A percentile compares a stretch with the other conserved stretches of the same genome.
Conservation (phyloP, 2,329 filamentous ascomycete genomes). For the Aspergillus texensis region DNA sequence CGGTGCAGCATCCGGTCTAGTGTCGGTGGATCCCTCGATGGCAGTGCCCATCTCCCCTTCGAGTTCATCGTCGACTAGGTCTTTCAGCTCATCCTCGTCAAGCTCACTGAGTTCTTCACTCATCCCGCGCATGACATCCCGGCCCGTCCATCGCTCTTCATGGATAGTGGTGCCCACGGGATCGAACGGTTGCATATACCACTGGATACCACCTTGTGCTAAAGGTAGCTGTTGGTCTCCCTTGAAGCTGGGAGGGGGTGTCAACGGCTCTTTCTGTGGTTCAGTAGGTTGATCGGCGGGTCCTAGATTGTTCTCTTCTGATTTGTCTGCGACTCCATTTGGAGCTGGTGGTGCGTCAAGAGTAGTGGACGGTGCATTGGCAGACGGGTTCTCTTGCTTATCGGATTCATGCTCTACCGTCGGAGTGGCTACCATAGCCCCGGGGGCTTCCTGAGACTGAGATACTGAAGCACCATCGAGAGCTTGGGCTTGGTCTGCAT, state of each 20-base stretch:
- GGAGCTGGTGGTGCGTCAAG: constrained; percentile 23
- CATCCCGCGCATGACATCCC: constrained; percentile 70
- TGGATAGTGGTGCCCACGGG: constrained; percentile 77
- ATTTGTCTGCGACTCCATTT: constrained; percentile 34
- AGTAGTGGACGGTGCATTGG: constrained; percentile 41
- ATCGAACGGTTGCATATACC: constrained; percentile 83
- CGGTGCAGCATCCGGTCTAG: constrained; percentile 17
- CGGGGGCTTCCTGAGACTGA: constrained; percentile 7
- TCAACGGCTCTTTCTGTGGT: constrained; percentile 35
- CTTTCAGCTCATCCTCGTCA: constrained; percentile 85
- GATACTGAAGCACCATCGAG: constrained; percentile 11
- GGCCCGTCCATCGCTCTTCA: constrained; percentile 72
- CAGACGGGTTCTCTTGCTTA: constrained; percentile 19
- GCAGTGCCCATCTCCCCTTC: constrained; percentile 19
- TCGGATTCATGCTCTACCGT: constrained; percentile 17
- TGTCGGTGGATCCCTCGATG: constrained; percentile 14
- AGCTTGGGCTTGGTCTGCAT: constrained; percentile 15
- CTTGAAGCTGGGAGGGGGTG: constrained; percentile 44
- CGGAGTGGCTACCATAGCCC: constrained; percentile 4
- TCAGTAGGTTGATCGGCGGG: constrained; percentile 49
- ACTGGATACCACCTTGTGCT: constrained; percentile 76
- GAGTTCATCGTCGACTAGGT: constrained; percentile 59
- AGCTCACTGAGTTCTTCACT: constrained; percentile 90
- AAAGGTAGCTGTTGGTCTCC: constrained; percentile 54
- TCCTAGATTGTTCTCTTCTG: constrained; percentile 33